These are phyloP conservation scores for Begonia loranthoides DNA, from an alignment of 306 rosid species.

Conservation along the genomic window DNA sequence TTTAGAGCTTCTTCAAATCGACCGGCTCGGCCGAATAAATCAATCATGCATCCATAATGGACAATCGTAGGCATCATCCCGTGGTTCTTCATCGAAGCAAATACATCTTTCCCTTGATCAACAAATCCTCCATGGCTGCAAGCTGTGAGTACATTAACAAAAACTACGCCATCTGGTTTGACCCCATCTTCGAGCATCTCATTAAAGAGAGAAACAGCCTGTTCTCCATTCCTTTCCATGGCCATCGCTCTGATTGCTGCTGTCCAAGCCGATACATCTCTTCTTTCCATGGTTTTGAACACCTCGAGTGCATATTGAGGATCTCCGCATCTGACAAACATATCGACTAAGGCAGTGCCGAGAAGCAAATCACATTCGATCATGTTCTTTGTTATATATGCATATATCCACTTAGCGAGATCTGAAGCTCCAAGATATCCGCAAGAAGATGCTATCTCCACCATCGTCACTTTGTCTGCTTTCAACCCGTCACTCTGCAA, in stretches of 20 bases:
- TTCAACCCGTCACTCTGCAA: constrained; percentile 44
- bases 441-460: constrained; percentile 63
- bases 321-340: constrained; percentile 70
- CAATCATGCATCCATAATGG: constrained; percentile 80
- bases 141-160: constrained; percentile 59
- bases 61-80: constrained; percentile 41
- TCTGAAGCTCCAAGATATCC: constrained; percentile 62
- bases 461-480: constrained; percentile 65
- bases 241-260: constrained; percentile 78
- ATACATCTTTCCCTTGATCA: constrained; percentile 42
- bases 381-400: constrained; percentile 30
- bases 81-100: constrained; percentile 40
- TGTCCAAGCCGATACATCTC: constrained; percentile 66
- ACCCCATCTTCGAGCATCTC: constrained; percentile 49
- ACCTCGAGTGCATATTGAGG: constrained; percentile 41
- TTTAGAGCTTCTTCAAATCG: constrained; percentile 48
- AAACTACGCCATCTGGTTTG: constrained; percentile 49
- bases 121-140: constrained; percentile 60
- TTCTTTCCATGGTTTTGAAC: constrained; percentile 34
- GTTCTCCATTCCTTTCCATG: constrained; percentile 50
- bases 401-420: constrained; percentile 53
- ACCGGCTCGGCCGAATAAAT: constrained; percentile 63
- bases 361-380: constrained; percentile 58
- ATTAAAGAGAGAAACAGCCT: constrained; percentile 37
- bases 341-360: constrained; percentile 61